phyloP scores from a whole-genome alignment of 1,139 yeast genomes.

The Candida sojae region DNA sequence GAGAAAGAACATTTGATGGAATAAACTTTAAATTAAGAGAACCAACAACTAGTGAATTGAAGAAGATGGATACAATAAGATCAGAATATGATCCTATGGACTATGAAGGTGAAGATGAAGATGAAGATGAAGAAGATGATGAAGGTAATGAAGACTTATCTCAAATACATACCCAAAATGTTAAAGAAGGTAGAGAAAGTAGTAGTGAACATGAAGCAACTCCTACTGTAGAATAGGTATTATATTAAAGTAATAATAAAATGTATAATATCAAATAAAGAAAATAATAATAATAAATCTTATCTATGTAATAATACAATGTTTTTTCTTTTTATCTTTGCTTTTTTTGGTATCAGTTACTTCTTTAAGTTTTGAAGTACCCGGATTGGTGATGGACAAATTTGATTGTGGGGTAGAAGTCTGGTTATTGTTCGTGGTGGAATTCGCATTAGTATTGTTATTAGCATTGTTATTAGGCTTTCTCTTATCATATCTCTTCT shows the following conservation, averaged over 20 bases:
- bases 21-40: constrained; percentile 68
- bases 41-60: constrained; percentile 69
- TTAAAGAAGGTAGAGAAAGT: constrained; percentile 34
- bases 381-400: neutral
- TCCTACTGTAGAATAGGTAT: constrained; percentile 17
- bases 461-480: constrained; percentile 1
- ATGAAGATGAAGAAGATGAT: constrained; percentile 21
- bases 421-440: no score
- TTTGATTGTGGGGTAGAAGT: neutral
- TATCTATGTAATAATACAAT: constrained; percentile 21
- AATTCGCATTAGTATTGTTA: neutral
- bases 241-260: neutral
- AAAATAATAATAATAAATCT: neutral
- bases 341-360: constrained; percentile 9
- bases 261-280: constrained; percentile 1
- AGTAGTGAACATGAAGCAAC: constrained; percentile 17
- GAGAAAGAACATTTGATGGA: constrained; percentile 52
- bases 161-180: constrained; percentile 46
- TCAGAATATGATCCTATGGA: constrained; percentile 78
- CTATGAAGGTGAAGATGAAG: constrained; percentile 55
- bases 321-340: constrained; percentile 18
- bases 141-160: constrained; percentile 12
- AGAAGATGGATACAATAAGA: constrained; percentile 65
- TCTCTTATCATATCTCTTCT: constrained; percentile 23
- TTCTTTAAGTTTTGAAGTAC: neutral